Evolutionary conservation across 805 yeast species (phyloP).

Genomic region (Ascoidea tarda): DNA sequence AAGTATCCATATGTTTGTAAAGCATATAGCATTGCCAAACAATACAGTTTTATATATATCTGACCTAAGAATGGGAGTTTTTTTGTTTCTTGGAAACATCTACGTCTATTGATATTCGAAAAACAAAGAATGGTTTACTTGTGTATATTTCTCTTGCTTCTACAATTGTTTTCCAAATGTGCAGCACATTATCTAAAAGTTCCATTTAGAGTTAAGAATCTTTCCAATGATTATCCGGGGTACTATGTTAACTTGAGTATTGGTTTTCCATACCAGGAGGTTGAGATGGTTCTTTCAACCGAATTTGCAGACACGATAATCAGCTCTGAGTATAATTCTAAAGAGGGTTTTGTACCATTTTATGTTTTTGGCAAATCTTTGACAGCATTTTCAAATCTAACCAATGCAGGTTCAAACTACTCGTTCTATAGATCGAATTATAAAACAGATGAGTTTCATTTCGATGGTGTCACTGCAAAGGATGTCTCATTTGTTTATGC

Average conservation of each 20-base stretch:
- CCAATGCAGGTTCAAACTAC: not conserved
- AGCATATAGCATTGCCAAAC: too few species aligned
- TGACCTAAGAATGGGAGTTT: too few species aligned
- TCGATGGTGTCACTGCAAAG: not conserved
- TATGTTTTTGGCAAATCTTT: not conserved
- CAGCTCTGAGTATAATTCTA: not conserved
- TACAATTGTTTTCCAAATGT: too few species aligned
- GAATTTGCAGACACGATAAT: not conserved
- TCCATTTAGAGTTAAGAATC: not conserved
- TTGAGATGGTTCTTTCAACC: not conserved
- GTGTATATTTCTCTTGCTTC: too few species aligned
- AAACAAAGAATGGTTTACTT: too few species aligned
- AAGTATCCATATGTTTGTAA: too few species aligned
- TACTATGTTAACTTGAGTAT: too few species aligned
- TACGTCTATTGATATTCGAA: too few species aligned
- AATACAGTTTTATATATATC: too few species aligned
- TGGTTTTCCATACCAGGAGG: not conserved
- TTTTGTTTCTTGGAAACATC: too few species aligned
- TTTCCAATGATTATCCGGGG: not conserved
- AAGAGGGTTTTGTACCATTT: not conserved
- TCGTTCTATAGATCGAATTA: not conserved
- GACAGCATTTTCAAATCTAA: not conserved
- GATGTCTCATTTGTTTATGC: not conserved
- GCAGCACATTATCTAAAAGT: not conserved
- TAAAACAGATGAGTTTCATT: not conserved